Evolutionary conservation across 1,284 basidiomycete genomes (phyloP), one percentile per base, ranked within the genome.

Genomic region (Lentinula novae-zelandiae): DNA sequence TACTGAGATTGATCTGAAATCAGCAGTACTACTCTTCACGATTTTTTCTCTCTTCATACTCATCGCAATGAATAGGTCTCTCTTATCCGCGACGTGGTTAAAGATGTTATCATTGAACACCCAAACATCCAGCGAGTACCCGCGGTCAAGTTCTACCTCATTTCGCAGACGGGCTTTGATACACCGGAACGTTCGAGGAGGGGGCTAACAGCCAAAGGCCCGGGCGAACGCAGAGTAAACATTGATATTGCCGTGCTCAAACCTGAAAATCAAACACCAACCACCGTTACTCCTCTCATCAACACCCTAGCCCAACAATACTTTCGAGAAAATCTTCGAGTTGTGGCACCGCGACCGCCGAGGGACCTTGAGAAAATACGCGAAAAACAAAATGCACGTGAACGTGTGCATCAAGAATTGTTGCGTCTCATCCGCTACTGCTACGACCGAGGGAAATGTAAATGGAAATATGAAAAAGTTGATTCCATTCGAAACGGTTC

Each of bases 211-310:
- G 36, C 51, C 2, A 55, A 39, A 52, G 55, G 20, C 38, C 54
- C 20, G 36, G 13, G 62, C 12, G 58, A 69, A 7, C 68, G 73
- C 5, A 66, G 70, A 0, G 75, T 77, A 0, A 82, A 84, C 63
- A 71, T 76, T 3, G 87, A 90, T 64, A 65, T 81, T 1, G 78
- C 76, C 1, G 81, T 87, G 3, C 72, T 88, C 10, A 79, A 76
- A 17, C 70, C 76, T 0, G 80, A 84, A 63, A 83, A 81, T 53
- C 83, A 84, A 66, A 79, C 72, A 17, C 72, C 73, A 1, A 89
- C 86, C 0, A 80, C 82, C 57, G 85, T 89, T 2, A 89, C 87
- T 0, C 82, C 82, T 0, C 73, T 77, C 10, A 82, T 90, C 53
- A 78, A 76, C 12, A 65, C 70, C 13, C 71, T 90, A 10, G 80